Percentiles rank a stretch among this genome's conserved stretches.
phyloP scores from a whole-genome alignment of 1,139 yeast species.

The Kluyveromyces marxianus region DNA sequence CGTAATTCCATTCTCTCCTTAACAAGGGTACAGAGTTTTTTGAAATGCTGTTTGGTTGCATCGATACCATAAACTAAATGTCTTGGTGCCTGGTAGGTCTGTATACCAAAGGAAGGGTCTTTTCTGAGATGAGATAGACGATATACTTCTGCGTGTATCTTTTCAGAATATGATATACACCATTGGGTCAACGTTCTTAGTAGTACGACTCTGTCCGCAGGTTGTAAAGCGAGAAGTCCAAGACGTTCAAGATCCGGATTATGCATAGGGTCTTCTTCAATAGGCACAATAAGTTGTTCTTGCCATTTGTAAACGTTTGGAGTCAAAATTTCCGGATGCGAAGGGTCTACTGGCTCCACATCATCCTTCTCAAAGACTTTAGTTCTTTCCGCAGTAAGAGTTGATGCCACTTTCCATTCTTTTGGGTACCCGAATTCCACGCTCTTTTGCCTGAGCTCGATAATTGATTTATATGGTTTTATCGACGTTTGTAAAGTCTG shows the following conservation, averaged over 20 bases:
- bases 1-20: conserved; percentile 25
- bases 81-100: conserved; percentile 28
- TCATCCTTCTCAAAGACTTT: conserved; percentile 22
- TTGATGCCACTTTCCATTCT: conserved; percentile 39
- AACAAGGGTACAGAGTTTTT: conserved; percentile 21
- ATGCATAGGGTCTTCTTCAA: conserved; percentile 29
- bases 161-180: conserved; percentile 41
- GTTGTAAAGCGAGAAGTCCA: conserved; percentile 42
- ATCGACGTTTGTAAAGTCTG: conserved; percentile 13
- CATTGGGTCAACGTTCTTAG: conserved; percentile 43
- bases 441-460: conserved; percentile 36
- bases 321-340: conserved; percentile 35
- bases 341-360: conserved; percentile 34
- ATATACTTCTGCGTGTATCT: conserved; percentile 35
- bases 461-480: conserved; percentile 33
- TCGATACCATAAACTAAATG: conserved; percentile 24
- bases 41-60: conserved; percentile 19
- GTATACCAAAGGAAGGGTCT: conserved; percentile 28
- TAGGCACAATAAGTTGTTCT: conserved; percentile 16
- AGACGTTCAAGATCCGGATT: conserved; percentile 35
- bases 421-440: conserved; percentile 37
- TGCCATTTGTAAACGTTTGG: conserved; percentile 20
- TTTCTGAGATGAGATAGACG: conserved; percentile 25
- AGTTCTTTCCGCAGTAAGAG: conserved; percentile 10
- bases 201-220: conserved; percentile 41